Evolutionary conservation across 345 rosid genomes (phyloP), one percentile per base, ranked within the genome.

Genomic region (Boechera retrofracta): DNA sequence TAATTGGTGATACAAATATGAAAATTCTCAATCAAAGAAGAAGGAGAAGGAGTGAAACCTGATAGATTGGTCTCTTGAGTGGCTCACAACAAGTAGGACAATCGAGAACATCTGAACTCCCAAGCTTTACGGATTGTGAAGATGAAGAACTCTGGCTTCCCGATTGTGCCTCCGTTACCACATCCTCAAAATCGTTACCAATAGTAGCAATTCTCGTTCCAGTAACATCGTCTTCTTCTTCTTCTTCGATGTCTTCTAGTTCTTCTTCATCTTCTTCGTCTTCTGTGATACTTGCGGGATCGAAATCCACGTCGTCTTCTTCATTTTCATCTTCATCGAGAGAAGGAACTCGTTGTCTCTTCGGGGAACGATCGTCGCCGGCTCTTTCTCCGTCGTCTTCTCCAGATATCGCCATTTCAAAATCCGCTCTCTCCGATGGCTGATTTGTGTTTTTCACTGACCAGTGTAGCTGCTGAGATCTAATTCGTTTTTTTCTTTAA

Each of bases 21-120:
- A 28, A 28, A 28, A 28, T 28, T 28, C 29, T 2, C 29, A 28
- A 28, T 28, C 3, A 28, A 28, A 28, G 29, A 28, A 28, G 3
- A 28, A 28, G 29, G 29, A 28, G 29, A 28, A 28, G 29, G 29
- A 28, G 29, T 28, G 29, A 28, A 18, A 74, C 79, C 79, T 75
- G 79, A 59, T 67, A 75, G 21, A 67, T 75, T 18, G 79, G 73
- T 5, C 39, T 13, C 59, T 49, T 38, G 10, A 75, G 54, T 58
- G 73, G 61, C 6, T 67, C 73, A 3, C 0, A 38, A 38, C 73
- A 59, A 75, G 52, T 67, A 49, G 73, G 67, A 29, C 67, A 75
- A 16, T 75, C 73, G 16, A 75, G 67, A 58, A 74, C 5, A n/a
- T 75, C 79, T 0, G 67, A 59, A 7, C 26, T 18, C 45, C 28